Conservation (phyloP, 2,329 filamentous ascomycete species). For the Fusarium sp. region DNA sequence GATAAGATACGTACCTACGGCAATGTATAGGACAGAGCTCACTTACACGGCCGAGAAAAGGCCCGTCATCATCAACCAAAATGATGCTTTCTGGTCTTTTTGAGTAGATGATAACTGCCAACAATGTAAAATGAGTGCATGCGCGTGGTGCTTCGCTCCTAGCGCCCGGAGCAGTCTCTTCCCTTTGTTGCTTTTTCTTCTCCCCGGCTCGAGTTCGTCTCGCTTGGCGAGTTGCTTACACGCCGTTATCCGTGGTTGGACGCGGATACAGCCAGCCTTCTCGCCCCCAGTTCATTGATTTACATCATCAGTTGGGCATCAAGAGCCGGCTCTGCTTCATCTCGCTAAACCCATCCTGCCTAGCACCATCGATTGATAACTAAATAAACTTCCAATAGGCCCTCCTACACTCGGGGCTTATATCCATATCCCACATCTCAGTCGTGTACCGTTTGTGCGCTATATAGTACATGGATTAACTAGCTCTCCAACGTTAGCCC, state of each 20-base stretch:
- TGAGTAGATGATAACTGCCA: too few species aligned
- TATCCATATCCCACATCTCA: not conserved
- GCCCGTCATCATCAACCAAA: not conserved
- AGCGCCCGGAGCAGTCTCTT: not conserved
- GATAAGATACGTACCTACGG: not conserved
- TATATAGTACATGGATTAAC: not conserved
- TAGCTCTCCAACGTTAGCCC: not conserved
- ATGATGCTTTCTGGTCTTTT: not conserved
- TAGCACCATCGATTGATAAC: slow-evolving; percentile 1
- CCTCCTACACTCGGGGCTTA: not conserved
- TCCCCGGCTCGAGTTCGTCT: slow-evolving; percentile 21
- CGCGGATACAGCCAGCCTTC: slow-evolving; percentile 11
- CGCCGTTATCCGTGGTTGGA: slow-evolving; percentile 15
- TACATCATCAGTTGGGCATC: slow-evolving; percentile 32
- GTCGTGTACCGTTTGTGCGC: not conserved
- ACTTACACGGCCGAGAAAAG: slow-evolving; percentile 10
- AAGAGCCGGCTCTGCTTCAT: slow-evolving; percentile 10
- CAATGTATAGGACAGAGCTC: not conserved
- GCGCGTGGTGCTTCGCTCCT: too few species aligned
- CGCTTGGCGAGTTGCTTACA: slow-evolving; percentile 24
- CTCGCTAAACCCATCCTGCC: slow-evolving; percentile 9
- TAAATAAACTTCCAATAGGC: not conserved
- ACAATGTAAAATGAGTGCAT: too few species aligned
- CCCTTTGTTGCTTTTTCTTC: not conserved
- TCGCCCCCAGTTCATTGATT: slow-evolving; percentile 41